Conservation (phyloP, 306 rosid species). For the Styphnolobium japonicum region DNA sequence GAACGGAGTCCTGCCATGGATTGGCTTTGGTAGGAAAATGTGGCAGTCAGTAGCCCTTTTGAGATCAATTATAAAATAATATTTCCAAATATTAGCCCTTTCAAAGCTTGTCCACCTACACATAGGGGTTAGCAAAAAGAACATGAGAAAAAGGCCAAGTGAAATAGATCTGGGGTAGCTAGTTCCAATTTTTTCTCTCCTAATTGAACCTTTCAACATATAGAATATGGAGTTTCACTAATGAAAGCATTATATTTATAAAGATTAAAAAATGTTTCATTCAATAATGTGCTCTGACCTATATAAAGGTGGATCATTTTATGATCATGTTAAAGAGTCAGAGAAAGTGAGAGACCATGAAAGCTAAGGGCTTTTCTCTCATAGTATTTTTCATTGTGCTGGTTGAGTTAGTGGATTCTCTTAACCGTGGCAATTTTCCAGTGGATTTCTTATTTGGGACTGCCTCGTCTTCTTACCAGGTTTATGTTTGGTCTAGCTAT, state of each 20-base stretch:
- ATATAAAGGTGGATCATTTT: neutral
- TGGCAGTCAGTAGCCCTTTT: too few relatives aligned
- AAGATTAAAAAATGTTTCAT: too few relatives aligned
- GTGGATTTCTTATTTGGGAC: constrained; percentile 41
- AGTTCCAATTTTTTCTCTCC: neutral
- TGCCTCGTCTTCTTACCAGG: constrained; percentile 52
- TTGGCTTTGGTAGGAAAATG: too few relatives aligned
- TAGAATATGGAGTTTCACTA: neutral
- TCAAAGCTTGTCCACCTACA: neutral
- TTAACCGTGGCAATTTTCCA: constrained; percentile 34
- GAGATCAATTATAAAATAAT: too few relatives aligned
- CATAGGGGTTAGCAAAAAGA: neutral
- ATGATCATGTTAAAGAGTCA: neutral
- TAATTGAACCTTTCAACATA: neutral
- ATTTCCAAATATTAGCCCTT: neutral
- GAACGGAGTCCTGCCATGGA: too few relatives aligned
- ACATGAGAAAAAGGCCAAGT: neutral
- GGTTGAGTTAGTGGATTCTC: neutral
- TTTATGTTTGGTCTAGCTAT: neutral
- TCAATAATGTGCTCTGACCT: too few relatives aligned
- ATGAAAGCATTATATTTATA: too few relatives aligned
- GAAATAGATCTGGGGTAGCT: neutral
- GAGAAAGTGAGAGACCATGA: neutral
- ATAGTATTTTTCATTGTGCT: neutral
- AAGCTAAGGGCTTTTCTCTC: neutral